These are phyloP conservation scores for Porcisia hertigi DNA, from an alignment of 208 protist species.

Conservation along the genomic window DNA sequence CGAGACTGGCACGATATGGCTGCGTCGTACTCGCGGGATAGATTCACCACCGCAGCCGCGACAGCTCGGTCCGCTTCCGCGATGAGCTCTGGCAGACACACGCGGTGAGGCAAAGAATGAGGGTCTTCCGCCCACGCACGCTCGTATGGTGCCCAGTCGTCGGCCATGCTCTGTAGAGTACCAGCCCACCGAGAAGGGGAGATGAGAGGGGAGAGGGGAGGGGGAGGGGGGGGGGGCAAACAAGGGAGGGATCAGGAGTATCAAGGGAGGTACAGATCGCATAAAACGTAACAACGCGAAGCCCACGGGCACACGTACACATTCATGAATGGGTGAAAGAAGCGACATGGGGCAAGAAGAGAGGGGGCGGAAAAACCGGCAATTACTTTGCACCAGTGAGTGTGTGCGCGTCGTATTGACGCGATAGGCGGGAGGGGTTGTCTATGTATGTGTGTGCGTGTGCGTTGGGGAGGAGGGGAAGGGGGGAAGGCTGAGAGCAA, in stretches of 20 bases:
- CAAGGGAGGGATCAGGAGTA: neutral
- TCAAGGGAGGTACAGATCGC: neutral
- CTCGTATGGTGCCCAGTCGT: constrained; percentile 20
- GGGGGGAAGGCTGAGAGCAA: neutral
- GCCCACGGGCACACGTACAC: neutral
- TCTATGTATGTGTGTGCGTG: too few relatives aligned
- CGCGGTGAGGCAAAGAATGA: constrained; percentile 2
- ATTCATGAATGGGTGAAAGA: neutral
- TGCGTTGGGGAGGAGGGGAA: neutral
- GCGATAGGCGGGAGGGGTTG: too few relatives aligned
- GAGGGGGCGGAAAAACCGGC: neutral
- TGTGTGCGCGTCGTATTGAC: too few relatives aligned
- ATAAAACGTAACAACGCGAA: neutral
- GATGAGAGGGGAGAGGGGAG: neutral
- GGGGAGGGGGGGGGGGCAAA: too few relatives aligned
- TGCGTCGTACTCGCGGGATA: constrained; percentile 20
- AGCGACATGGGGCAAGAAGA: neutral
- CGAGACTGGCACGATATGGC: neutral
- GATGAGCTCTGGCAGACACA: constrained; percentile 15
- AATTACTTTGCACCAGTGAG: neutral
- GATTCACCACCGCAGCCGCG: constrained; percentile 1
- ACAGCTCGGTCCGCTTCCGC: constrained; percentile 22
- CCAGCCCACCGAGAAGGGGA: neutral
- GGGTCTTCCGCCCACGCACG: constrained; percentile 15
- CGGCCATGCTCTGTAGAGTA: neutral